Evolutionary conservation across 345 rosid species (phyloP).

Genomic region (Cardiospermum halicacabum): DNA sequence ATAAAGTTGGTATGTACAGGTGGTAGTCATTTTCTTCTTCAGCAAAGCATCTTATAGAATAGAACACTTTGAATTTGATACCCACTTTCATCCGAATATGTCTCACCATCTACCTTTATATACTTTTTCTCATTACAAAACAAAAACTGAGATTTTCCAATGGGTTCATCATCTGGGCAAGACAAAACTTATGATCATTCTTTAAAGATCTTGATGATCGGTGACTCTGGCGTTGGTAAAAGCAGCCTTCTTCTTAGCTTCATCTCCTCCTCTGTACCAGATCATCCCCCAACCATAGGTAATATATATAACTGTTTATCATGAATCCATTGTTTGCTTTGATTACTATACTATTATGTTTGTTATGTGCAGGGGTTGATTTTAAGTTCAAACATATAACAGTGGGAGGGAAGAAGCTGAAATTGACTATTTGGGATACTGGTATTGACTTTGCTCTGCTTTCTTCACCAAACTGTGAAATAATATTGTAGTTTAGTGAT

Average conservation of each 20-base stretch:
- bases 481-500: too few relatives aligned
- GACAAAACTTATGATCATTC: slow-evolving; percentile 70
- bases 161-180: slow-evolving; percentile 87
- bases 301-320: too few relatives aligned
- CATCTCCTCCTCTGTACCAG: slow-evolving; percentile 68
- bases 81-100: too few relatives aligned
- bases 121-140: slow-evolving; percentile 25
- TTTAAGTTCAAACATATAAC: slow-evolving; percentile 86
- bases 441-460: slow-evolving; percentile 37
- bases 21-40: slow-evolving; percentile 48
- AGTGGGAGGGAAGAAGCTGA: slow-evolving; percentile 75
- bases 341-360: too few relatives aligned
- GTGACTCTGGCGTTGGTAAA: slow-evolving; percentile 96
- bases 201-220: slow-evolving; percentile 94
- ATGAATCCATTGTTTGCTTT: too few relatives aligned
- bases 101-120: too few relatives aligned
- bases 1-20: slow-evolving; percentile 41
- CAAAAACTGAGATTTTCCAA: slow-evolving; percentile 18
- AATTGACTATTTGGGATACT: slow-evolving; percentile 97
- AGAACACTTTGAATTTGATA: too few relatives aligned
- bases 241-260: slow-evolving; percentile 95
- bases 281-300: slow-evolving; percentile 94
- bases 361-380: slow-evolving; percentile 83
- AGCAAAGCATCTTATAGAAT: slow-evolving; percentile 18
- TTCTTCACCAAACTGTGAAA: slow-evolving; percentile 2